Evolutionary conservation across 345 rosid genomes (phyloP), one percentile per base, ranked within the genome.

Genomic region (Gossypium stocksii): DNA sequence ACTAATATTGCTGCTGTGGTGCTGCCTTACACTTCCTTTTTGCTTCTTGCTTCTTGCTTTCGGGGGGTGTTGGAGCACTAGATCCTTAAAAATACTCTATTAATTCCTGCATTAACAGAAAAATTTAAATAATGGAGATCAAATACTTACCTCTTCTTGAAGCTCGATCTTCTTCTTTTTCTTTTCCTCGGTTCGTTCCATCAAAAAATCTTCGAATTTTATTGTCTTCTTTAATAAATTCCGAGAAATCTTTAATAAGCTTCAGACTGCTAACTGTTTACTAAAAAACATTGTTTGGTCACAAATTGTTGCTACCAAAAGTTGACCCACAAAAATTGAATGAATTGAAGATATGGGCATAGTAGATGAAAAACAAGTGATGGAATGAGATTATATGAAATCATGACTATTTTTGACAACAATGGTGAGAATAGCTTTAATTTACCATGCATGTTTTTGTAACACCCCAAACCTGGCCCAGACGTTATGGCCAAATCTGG

Each of bases 161-260:
- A 90, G 91, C 16, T 76, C 77, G 46, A 74, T 72, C 76, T 83
- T 85, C 76, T 77, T 81, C 78, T n/a, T n/a, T n/a, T 69, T 82
- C 38, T 87, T 75, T 59, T 80, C 83, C 34, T 77, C 86, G 29
- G 54, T 78, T 77, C 74, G 76, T 70, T 87, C 88, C 94, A 81
- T 87, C 69, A 89, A 85, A 59, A 86, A 79, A 79, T 93, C 90
- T 81, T 91, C 97, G 81, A 91, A 93, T 82, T 87, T 93, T 94
- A 88, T n/a, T n/a, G n/a, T 93, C 34, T 27, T 85, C 75, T 38
- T 68, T n/a, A n/a, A n/a, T n/a, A n/a, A n/a, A n/a, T n/a, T n/a
- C n/a, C n/a, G n/a, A n/a, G n/a, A n/a, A n/a, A n/a, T 46, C 51
- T 11, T 46, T 46, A 46, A 46, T 48, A 16, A 51, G 54, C 54